Evolutionary conservation across 495 filamentous ascomycete species (phyloP), one percentile per base, ranked within the genome.

Genomic region (Xylaria cubensis): DNA sequence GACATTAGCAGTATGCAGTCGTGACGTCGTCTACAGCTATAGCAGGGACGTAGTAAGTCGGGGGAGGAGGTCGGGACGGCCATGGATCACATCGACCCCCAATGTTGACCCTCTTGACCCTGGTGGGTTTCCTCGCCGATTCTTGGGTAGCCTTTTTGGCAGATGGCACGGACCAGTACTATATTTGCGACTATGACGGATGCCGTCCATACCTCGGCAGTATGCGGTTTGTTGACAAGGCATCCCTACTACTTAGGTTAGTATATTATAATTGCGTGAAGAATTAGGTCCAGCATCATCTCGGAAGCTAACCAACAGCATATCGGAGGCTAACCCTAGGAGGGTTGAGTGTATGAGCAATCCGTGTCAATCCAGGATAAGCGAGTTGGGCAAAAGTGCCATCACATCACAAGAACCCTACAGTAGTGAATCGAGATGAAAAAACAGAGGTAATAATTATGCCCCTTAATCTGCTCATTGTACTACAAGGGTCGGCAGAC

Each of bases 311-410:
- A 42, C 39, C 39, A 42, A 9, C 39, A 39, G 15, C 56, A n/a
- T n/a, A 26, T 61, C 56, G 56, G 56, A 61, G 36, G 32, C n/a
- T 32, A 32, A 17, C 56, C 13, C 29, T 21, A n/a, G 26, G 56
- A 61, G 56, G 56, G 13, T 61, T 39, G n/a, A 8, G 34, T 61
- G 10, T n/a, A 21, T 2, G 19, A 61, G n/a, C 56, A n/a, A 39
- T 61, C 34, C 53, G 29, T n/a, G 39, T 39, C 8, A n/a, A 61
- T 21, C 58, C n/a, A n/a, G 21, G 3, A 39, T 64, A 44, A 44
- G 39, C 61, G 39, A 64, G n/a, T 44, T 64, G 61, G 61, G 61
- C 61, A 64, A 64, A 64, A 26, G 39, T 64, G 61, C 61, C 61
- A 44, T 29, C 39, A 42, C 61, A 44, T 44, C 39, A 64, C 19